phyloP scores from a whole-genome alignment of 495 filamentous ascomycete genomes.

The Saxophila tyrrhenica region DNA sequence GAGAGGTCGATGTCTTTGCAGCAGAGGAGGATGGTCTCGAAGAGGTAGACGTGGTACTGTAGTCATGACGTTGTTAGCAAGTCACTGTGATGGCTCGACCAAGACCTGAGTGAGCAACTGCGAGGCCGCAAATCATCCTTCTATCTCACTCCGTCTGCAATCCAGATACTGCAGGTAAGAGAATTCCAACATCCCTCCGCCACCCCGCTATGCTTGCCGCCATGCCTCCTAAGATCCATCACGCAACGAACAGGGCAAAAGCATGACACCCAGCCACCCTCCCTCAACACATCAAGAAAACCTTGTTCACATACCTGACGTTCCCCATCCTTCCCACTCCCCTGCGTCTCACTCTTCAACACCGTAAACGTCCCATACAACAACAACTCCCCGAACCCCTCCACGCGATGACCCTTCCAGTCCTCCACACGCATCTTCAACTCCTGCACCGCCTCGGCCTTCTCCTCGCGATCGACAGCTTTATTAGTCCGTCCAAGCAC shows the following conservation, averaged over 20 bases:
- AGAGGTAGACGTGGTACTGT: constrained; percentile 95
- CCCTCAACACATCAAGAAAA: too few species aligned
- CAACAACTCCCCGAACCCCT: constrained; percentile 79
- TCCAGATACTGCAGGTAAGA: too few species aligned
- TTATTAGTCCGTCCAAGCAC: constrained; percentile 76
- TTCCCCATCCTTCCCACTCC: constrained; percentile 40
- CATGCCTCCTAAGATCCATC: too few species aligned
- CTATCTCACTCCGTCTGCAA: too few species aligned
- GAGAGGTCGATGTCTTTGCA: constrained; percentile 89
- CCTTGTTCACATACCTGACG: constrained; percentile 29
- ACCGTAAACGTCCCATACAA: constrained; percentile 91
- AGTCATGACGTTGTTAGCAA: neutral
- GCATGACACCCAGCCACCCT: too few species aligned
- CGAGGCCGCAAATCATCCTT: too few species aligned
- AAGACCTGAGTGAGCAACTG: too few species aligned
- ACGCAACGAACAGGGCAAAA: too few species aligned
- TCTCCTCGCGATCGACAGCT: constrained; percentile 75
- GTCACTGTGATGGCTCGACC: too few species aligned
- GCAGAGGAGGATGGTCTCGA: constrained; percentile 88
- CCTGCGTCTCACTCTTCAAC: constrained; percentile 58
- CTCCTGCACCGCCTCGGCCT: constrained; percentile 68
- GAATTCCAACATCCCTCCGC: too few species aligned
- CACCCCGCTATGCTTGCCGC: too few species aligned
- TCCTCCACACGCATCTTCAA: constrained; percentile 81
- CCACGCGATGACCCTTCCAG: constrained; percentile 87